Percentiles rank a stretch among this genome's conserved stretches.
phyloP scores from a whole-genome alignment of 2,329 filamentous ascomycete genomes.

The Penicillium janthinellum region DNA sequence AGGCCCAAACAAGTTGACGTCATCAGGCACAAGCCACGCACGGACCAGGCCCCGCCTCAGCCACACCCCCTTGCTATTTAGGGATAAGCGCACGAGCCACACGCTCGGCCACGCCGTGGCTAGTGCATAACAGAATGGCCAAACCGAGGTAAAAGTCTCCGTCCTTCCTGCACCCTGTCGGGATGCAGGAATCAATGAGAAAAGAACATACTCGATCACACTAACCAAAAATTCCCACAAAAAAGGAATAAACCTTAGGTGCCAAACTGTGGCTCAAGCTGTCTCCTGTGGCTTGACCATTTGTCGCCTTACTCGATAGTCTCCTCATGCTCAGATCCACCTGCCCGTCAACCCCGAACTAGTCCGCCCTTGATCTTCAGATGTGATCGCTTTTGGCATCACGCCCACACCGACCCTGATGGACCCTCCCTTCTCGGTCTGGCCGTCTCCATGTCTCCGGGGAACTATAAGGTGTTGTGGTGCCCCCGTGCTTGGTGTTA shows the following conservation, averaged over 20 bases:
- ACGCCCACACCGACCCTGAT: constrained; percentile 24
- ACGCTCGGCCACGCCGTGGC: constrained; percentile 25
- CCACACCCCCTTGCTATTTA: constrained; percentile 20
- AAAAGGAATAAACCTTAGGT: background rate
- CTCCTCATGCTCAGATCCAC: constrained; percentile 20
- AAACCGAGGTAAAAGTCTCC: background rate
- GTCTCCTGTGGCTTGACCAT: constrained; percentile 7
- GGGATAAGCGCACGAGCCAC: constrained; percentile 22
- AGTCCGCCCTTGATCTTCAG: constrained; percentile 32
- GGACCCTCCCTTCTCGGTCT: constrained; percentile 19
- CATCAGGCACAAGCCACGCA: background rate
- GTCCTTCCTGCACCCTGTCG: no score
- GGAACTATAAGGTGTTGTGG: constrained; percentile 23
- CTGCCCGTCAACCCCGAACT: constrained; percentile 23
- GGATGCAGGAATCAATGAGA: no score
- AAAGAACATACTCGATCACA: background rate
- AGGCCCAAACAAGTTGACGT: background rate
- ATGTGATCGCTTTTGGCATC: constrained; percentile 25
- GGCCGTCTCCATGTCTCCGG: constrained; percentile 12
- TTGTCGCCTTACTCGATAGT: constrained; percentile 23
- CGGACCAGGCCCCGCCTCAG: constrained; percentile 6
- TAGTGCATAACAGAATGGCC: constrained; percentile 9
- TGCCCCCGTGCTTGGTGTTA: background rate
- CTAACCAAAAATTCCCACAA: background rate
- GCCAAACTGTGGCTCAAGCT: constrained; percentile 16